Conservation (phyloP, 225 moss, liverwort and hornwort genomes). For the Marchantia polymorpha region DNA sequence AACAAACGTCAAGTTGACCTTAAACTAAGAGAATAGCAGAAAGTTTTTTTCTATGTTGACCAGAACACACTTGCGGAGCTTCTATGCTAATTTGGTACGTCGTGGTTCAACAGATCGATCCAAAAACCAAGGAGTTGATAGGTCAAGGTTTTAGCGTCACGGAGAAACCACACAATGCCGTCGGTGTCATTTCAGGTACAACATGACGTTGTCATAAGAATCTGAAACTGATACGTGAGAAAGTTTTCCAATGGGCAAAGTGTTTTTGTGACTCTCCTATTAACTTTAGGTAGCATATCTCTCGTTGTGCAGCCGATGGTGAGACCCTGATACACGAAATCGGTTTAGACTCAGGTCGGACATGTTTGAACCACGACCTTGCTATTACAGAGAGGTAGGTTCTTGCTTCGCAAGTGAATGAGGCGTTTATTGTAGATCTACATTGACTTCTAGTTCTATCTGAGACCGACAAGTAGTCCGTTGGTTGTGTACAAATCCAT, state of each 20-base stretch:
- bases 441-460: no score
- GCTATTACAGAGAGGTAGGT: conserved; percentile 19
- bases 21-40: neutral
- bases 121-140: conserved; percentile 17
- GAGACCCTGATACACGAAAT: conserved; percentile 7
- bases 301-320: conserved; percentile 25
- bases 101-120: conserved; percentile 22
- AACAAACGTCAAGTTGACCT: neutral
- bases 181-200: conserved; percentile 23
- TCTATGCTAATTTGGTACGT: neutral
- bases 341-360: neutral
- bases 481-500: no score
- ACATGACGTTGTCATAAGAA: neutral
- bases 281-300: neutral
- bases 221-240: no score
- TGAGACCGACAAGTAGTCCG: no score
- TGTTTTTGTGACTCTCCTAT: no score
- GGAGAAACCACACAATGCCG: conserved; percentile 5
- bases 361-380: conserved; percentile 16
- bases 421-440: neutral
- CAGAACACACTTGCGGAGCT: neutral
- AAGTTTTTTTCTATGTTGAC: neutral
- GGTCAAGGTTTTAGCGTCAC: neutral
- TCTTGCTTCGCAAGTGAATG: neutral
- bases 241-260: no score